Base-by-base conservation (phyloP, 495 filamentous ascomycete genomes). In the Neurospora cerealis region DNA sequence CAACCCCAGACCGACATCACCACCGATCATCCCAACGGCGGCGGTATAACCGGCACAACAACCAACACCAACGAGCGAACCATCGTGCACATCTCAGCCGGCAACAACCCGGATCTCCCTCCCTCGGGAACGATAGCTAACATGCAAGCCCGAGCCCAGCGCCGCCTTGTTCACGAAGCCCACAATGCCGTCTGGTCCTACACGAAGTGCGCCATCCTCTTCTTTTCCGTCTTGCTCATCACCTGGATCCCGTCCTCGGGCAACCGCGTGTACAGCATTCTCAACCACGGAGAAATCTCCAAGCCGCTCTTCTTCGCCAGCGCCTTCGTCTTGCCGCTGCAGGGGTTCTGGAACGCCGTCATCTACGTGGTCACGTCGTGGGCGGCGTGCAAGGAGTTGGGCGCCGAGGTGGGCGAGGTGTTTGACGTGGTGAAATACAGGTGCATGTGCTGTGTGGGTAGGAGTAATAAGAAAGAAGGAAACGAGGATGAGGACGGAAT, bases 171-270 rank as follows among this genome's bases (percentile, higher is more conserved):
- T 4, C 78, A 77, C 73, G 80, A 86, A 42, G 79, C 84, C 0
- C 84, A 83, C 77, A 85, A 82, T 66, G 90, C 89, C 11, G 89
- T 90, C 4, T 95, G 91, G 90, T 89, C 90, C 0, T 97, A 96
- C 80, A 91, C 89, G 69, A 94, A 94, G 74, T 94, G 92, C 73
- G 91, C 93, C 0, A 87, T 95, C 76, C 85, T 96, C 21, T 96
- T 96, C 84, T 97, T 97, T 78, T 85, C 91, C 36, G 92, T 92
- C 0, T 84, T 97, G 62, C 84, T 94, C 69, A 88, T 95, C 38
- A 94, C 93, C 28, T 97, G 93, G 93, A 90, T 95, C 9, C 94
- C 94, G 0, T 95, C 93, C 0, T 91, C 89, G 19, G 85, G 90
- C 71, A 96, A 96, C 81, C 86, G 94, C n/a, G 88, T 94, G 21